Conservation (phyloP, 352 stramenopile species). For the Pythium brachiatum region DNA sequence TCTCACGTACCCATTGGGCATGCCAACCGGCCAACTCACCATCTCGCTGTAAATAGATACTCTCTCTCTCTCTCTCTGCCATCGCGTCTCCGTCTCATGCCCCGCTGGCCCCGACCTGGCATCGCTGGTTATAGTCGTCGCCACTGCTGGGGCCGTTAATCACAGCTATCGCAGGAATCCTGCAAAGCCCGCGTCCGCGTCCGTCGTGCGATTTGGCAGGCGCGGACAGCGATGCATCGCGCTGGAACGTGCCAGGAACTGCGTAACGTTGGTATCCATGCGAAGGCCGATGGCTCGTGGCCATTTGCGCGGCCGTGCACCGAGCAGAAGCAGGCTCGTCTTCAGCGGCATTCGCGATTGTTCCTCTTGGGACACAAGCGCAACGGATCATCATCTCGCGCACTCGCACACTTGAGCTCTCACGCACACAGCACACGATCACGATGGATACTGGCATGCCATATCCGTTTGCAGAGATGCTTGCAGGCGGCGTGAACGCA, state of each 20-base stretch:
- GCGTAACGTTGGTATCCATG: constrained; percentile 14
- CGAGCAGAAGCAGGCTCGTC: not conserved
- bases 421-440: not conserved
- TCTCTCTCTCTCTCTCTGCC: not conserved
- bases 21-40: not conserved
- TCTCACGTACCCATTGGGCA: not conserved
- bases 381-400: not conserved
- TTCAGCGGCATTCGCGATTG: constrained; percentile 16
- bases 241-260: constrained; percentile 6
- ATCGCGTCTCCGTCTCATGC: not conserved
- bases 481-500: constrained; percentile 21
- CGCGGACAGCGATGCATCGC: not conserved
- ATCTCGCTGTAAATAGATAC: not conserved
- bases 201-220: not conserved
- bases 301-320: not conserved
- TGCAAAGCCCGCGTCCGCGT: too few species aligned
- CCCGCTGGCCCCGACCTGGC: not conserved
- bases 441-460: constrained; percentile 40
- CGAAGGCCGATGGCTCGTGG: constrained; percentile 1
- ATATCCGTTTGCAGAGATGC: constrained; percentile 48
- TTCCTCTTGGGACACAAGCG: constrained; percentile 17
- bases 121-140: not conserved
- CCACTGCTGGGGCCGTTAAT: not conserved
- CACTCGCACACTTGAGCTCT: not conserved
- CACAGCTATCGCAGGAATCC: not conserved